A percentile compares a stretch with the other conserved stretches of the same genome.
phyloP scores from a whole-genome alignment of 345 rosid species.

The Brassica nigra region DNA sequence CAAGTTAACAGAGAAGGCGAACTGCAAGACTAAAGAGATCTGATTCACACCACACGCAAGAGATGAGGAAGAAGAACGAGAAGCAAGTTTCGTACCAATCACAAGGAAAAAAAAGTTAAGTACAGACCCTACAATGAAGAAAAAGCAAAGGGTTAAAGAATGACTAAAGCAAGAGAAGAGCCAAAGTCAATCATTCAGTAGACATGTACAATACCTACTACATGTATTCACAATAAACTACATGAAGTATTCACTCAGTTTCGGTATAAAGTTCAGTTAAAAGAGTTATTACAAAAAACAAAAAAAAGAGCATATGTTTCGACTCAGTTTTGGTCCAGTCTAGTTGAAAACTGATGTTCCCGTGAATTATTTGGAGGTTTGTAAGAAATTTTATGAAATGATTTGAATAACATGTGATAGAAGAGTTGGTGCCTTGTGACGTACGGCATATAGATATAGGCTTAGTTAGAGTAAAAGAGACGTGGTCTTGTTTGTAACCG shows the following conservation, averaged over 20 bases:
- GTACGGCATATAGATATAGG: slow-evolving; percentile 33
- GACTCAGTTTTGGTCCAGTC: slow-evolving; percentile 3
- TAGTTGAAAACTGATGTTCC: not conserved
- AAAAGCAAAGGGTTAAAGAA: not conserved
- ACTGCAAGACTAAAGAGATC: not conserved
- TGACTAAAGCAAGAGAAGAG: not conserved
- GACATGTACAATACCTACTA: not conserved
- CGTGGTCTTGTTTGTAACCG: slow-evolving; percentile 15
- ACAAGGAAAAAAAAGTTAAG: not conserved
- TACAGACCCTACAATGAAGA: not conserved
- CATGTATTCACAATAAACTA: no score
- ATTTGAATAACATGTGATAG: not conserved
- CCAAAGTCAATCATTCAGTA: not conserved
- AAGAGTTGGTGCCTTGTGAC: slow-evolving; percentile 24
- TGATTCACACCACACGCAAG: not conserved
- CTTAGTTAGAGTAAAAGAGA: slow-evolving; percentile 17
- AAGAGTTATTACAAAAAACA: not conserved
- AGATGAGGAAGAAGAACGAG: not conserved
- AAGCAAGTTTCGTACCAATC: not conserved
- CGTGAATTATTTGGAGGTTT: slow-evolving; percentile 9
- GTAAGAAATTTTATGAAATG: not conserved
- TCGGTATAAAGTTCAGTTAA: not conserved
- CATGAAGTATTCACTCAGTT: not conserved
- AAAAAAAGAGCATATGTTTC: not conserved
- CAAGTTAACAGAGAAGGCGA: not conserved